These are phyloP conservation scores for Cylindrotheca fusiformis DNA, from an alignment of 108 stramenopile genomes.

Conservation along the genomic window DNA sequence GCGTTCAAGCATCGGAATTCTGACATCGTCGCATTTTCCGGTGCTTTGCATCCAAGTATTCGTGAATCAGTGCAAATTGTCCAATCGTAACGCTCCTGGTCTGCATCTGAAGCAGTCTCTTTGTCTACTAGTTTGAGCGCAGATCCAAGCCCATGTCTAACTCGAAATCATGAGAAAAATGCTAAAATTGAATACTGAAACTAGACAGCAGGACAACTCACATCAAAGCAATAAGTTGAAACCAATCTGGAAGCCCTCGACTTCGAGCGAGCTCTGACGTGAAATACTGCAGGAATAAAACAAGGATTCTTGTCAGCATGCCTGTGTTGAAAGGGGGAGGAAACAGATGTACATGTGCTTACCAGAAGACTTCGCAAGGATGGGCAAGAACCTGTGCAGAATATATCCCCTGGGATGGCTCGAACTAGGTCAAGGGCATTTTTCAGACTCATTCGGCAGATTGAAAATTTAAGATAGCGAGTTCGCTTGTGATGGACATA, in stretches of 20 bases:
- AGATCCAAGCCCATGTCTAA: slow-evolving; percentile 32
- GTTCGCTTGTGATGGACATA: slow-evolving; percentile 35
- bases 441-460: slow-evolving; percentile 29
- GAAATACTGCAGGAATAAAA: too few species aligned
- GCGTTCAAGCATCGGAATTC: too few species aligned
- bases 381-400: slow-evolving; percentile 11
- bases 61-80: slow-evolving; percentile 46
- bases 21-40: slow-evolving; percentile 31
- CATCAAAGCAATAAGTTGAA: slow-evolving; percentile 53
- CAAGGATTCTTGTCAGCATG: too few species aligned
- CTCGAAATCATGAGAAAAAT: neutral
- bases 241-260: slow-evolving; percentile 65
- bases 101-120: slow-evolving; percentile 14
- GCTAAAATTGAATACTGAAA: slow-evolving; percentile 7
- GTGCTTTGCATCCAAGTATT: slow-evolving; percentile 43
- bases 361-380: slow-evolving; percentile 54
- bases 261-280: slow-evolving; percentile 48
- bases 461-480: slow-evolving; percentile 37
- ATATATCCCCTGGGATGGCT: slow-evolving; percentile 32
- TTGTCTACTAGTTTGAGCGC: neutral
- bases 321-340: too few species aligned
- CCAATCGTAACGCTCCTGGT: slow-evolving; percentile 54
- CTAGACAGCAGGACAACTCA: slow-evolving; percentile 27
- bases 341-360: too few species aligned
- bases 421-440: slow-evolving; percentile 41